Conservation (phyloP, 2,329 filamentous ascomycete genomes). For the Fusarium newnesense region DNA sequence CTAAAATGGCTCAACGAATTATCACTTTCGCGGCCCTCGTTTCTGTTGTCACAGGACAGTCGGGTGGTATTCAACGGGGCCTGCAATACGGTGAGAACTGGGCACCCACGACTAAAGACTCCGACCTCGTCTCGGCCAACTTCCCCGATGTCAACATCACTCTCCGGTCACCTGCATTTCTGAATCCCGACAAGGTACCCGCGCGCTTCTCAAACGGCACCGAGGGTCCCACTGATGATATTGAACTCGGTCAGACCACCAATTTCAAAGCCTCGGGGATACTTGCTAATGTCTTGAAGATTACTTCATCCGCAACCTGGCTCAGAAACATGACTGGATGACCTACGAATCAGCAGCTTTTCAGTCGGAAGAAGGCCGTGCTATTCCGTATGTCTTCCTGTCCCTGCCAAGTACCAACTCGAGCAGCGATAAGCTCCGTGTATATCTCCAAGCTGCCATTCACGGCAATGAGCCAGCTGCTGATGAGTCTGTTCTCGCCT, state of each 20-base stretch:
- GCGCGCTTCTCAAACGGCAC: constrained; percentile 7
- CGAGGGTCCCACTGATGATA: not conserved
- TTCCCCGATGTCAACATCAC: constrained; percentile 16
- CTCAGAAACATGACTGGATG: constrained; percentile 16
- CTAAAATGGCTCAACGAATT: not conserved
- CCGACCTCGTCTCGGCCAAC: constrained; percentile 3
- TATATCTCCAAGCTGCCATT: constrained; percentile 18
- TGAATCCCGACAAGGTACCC: not conserved
- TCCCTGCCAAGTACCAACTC: not conserved
- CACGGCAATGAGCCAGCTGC: constrained; percentile 23
- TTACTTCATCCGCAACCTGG: not conserved
- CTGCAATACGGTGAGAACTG: constrained; percentile 25
- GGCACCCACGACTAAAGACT: constrained; percentile 1
- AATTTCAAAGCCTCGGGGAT: fast-evolving
- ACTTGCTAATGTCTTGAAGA: not conserved
- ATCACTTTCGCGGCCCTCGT: not conserved
- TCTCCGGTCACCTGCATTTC: constrained; percentile 9
- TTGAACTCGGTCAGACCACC: not conserved
- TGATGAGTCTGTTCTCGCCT: not conserved
- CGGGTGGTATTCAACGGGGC: constrained; percentile 4
- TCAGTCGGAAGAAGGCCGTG: constrained; percentile 13
- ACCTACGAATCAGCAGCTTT: not conserved
- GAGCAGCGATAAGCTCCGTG: not conserved
- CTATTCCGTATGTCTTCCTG: constrained; percentile 11
- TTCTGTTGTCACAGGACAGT: not conserved